Conservation (phyloP, 1,284 basidiomycete genomes). For the Cutaneotrichosporon daszewskae region DNA sequence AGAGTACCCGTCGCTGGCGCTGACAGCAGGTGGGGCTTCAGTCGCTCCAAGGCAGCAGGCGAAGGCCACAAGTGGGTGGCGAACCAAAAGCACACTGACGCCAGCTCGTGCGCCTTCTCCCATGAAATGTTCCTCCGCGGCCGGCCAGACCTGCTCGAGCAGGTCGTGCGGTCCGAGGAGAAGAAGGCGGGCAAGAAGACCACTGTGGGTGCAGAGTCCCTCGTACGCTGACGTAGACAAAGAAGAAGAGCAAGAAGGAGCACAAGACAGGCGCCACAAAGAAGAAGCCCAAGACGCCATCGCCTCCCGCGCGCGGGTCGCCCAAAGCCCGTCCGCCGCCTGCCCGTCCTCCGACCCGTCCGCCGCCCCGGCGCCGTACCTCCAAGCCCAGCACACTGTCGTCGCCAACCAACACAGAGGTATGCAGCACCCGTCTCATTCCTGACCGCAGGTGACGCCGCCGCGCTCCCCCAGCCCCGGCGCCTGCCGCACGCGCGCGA, state of each 20-base stretch:
- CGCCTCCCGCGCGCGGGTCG: too few species aligned
- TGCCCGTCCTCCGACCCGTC: too few species aligned
- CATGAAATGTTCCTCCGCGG: conserved; percentile 6
- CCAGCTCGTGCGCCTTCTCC: conserved; percentile 11
- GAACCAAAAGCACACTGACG: not conserved
- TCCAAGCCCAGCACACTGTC: too few species aligned
- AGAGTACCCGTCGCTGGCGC: not conserved
- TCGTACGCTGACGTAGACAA: not conserved
- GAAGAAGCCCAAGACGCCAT: not conserved
- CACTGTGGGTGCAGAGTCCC: not conserved
- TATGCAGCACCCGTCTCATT: too few species aligned
- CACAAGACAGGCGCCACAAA: not conserved
- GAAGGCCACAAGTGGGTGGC: not conserved
- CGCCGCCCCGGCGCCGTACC: too few species aligned
- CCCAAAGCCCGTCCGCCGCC: too few species aligned
- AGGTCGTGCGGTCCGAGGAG: conserved; percentile 10
- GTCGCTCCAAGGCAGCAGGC: conserved; percentile 1
- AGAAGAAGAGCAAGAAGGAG: conserved; percentile 1
- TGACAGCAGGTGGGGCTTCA: conserved; percentile 16
- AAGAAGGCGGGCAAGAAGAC: not conserved
- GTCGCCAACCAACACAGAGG: too few species aligned
- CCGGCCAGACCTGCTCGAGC: conserved; percentile 4
- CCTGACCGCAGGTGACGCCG: too few species aligned
- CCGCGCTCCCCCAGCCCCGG: too few species aligned
- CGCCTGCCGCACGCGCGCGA: too few species aligned